Percentiles rank a stretch among this genome's conserved stretches.
Conservation (phyloP, 176 grass and related monocot genomes). For the Areca catechu region DNA sequence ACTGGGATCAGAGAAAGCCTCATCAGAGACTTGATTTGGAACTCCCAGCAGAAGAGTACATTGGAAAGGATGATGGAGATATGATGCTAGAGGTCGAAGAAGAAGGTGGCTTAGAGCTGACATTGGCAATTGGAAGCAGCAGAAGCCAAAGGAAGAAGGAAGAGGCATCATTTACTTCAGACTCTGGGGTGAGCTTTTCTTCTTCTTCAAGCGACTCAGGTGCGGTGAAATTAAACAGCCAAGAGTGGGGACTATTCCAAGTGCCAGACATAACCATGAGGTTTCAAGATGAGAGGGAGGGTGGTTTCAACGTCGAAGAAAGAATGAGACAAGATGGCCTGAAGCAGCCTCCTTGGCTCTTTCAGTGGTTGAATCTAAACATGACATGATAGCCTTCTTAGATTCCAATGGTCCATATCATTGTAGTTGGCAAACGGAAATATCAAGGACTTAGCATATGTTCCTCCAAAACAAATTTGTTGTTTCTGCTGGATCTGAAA, state of each 20-base stretch:
- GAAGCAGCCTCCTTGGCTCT: constrained; percentile 52
- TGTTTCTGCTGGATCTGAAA: no score
- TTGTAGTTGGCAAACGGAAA: no score
- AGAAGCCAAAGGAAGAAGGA: constrained; percentile 23
- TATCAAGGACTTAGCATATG: no score
- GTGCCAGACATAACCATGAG: constrained; percentile 25
- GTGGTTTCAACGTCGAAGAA: background rate
- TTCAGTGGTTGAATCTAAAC: constrained; percentile 60
- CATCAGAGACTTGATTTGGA: background rate
- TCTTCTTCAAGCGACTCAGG: constrained; percentile 45
- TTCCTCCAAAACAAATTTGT: no score
- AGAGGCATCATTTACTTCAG: constrained; percentile 35
- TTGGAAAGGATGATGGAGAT: constrained; percentile 2
- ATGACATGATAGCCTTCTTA: constrained; percentile 32
- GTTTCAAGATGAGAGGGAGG: constrained; percentile 43
- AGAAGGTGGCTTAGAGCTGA: constrained; percentile 55
- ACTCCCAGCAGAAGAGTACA: background rate
- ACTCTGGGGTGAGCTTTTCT: constrained; percentile 35
- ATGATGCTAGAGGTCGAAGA: background rate
- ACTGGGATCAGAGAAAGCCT: constrained; percentile 7
- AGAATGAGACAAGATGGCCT: constrained; percentile 45
- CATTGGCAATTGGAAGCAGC: constrained; percentile 44
- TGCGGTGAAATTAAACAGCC: background rate
- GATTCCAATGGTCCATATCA: no score
- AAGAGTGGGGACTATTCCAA: constrained; percentile 1